phyloP scores from a whole-genome alignment of 2,329 filamentous ascomycete genomes.

The Colletotrichum spaethianum region DNA sequence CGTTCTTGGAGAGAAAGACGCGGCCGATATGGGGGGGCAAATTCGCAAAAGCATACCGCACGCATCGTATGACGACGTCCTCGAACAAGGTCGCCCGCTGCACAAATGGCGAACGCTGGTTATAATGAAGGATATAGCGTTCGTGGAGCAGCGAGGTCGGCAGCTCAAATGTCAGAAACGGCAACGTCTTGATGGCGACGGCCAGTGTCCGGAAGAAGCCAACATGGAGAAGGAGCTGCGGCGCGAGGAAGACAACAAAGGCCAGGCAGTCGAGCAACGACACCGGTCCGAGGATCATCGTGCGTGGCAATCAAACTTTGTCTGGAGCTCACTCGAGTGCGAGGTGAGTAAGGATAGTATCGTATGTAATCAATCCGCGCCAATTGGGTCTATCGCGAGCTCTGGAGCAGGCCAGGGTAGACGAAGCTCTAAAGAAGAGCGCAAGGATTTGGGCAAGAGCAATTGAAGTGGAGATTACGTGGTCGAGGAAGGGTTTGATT shows the following conservation, averaged over 20 bases:
- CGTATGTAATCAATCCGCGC: background rate
- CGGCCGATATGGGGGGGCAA: conserved; percentile 78
- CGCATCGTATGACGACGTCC: conserved; percentile 82
- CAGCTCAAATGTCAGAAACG: conserved; percentile 76
- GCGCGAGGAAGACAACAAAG: conserved; percentile 79
- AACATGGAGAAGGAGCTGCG: conserved; percentile 78
- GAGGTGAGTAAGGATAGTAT: background rate
- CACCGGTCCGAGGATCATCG: conserved; percentile 81
- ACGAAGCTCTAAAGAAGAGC: background rate
- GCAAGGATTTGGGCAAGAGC: background rate
- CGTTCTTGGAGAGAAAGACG: conserved; percentile 83
- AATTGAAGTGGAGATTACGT: background rate
- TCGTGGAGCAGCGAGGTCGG: conserved; percentile 72
- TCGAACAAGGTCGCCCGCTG: conserved; percentile 80
- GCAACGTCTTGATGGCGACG: conserved; percentile 74
- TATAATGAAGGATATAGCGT: conserved; percentile 62
- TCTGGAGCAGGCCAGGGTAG: background rate
- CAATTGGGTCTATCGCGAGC: conserved; percentile 14
- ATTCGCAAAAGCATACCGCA: conserved; percentile 82
- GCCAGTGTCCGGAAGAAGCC: conserved; percentile 71
- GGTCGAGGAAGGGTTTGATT: background rate
- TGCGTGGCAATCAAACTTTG: conserved; percentile 38
- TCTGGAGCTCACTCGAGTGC: background rate
- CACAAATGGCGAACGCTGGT: conserved; percentile 68
- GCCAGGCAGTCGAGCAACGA: conserved; percentile 82